Percentiles rank a stretch among this genome's conserved stretches.
These are phyloP conservation scores for Peniophora sp. DNA, from an alignment of 1,284 basidiomycete species.

Conservation along the genomic window DNA sequence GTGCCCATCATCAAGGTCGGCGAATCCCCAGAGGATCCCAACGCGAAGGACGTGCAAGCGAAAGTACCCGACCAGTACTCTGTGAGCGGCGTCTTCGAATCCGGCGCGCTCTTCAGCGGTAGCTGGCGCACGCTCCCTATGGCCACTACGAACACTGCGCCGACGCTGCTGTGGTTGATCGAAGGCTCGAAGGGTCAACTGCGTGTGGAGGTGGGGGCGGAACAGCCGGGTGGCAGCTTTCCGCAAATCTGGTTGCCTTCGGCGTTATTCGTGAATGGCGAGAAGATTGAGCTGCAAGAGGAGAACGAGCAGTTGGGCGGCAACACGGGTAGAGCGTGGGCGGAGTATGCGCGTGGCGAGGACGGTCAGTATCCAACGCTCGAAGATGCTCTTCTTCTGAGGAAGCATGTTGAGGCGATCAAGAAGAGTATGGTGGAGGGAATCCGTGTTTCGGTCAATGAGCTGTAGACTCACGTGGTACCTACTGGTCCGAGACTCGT, in stretches of 20 bases:
- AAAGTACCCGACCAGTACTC: conserved; percentile 3
- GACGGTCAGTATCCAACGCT: conserved; percentile 18
- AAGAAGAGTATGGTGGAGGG: conserved; percentile 22
- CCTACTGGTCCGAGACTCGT: too few species aligned
- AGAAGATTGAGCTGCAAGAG: too few species aligned
- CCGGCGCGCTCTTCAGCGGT: conserved; percentile 3
- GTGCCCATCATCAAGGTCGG: not conserved
- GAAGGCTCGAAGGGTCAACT: conserved; percentile 13
- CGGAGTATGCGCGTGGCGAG: conserved; percentile 2
- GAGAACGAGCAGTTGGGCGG: conserved; percentile 4
- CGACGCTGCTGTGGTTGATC: conserved; percentile 10
- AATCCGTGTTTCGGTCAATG: not conserved
- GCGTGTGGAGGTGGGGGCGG: conserved; percentile 5
- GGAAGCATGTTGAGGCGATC: conserved; percentile 23
- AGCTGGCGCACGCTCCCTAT: not conserved
- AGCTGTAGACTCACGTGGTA: too few species aligned
- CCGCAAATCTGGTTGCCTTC: not conserved
- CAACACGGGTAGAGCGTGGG: conserved; percentile 4
- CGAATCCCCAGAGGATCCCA: not conserved
- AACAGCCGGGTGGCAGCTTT: not conserved
- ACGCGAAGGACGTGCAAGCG: not conserved
- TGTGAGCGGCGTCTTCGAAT: conserved; percentile 5
- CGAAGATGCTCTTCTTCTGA: conserved; percentile 24
- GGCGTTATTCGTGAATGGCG: conserved; percentile 13
- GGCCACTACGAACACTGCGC: not conserved